Evolutionary conservation across 208 protist genomes (phyloP).

Genomic region (Trypanosoma lewisi): DNA sequence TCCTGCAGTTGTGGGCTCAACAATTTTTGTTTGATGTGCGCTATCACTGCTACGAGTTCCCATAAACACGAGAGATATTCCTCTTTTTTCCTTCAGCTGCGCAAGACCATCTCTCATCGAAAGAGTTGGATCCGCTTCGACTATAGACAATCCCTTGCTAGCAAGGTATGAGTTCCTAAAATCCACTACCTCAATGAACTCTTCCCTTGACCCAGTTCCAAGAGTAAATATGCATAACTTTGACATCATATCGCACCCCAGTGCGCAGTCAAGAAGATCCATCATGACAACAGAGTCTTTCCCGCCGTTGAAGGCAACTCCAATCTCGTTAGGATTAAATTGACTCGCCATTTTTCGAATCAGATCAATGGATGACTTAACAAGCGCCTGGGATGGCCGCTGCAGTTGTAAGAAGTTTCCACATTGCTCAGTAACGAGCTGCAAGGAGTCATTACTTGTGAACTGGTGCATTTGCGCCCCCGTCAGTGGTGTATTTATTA

Average conservation of each 20-base stretch:
- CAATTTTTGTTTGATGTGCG: slow-evolving; percentile 46
- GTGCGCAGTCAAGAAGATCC: slow-evolving; percentile 52
- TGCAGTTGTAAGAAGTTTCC: neutral
- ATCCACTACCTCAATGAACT: slow-evolving; percentile 71
- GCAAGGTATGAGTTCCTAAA: slow-evolving; percentile 62
- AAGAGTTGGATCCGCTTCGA: slow-evolving; percentile 24
- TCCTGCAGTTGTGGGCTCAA: slow-evolving; percentile 66
- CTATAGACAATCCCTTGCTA: slow-evolving; percentile 28
- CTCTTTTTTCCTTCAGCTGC: slow-evolving; percentile 35
- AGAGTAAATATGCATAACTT: slow-evolving; percentile 59
- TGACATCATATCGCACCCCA: slow-evolving; percentile 38
- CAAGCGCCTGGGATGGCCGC: slow-evolving; percentile 7
- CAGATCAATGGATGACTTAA: slow-evolving; percentile 32
- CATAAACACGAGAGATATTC: slow-evolving; percentile 78
- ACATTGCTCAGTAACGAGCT: slow-evolving; percentile 11
- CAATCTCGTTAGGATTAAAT: slow-evolving; percentile 52
- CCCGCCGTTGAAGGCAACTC: slow-evolving; percentile 89
- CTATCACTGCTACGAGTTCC: slow-evolving; percentile 81
- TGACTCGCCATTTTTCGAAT: slow-evolving; percentile 36
- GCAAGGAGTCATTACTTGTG: neutral
- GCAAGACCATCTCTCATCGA: slow-evolving; percentile 60
- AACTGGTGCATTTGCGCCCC: slow-evolving; percentile 7
- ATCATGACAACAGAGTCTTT: slow-evolving; percentile 90
- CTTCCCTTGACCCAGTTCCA: slow-evolving; percentile 38
- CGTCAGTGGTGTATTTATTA: slow-evolving; percentile 16